phyloP scores from a whole-genome alignment of 176 grass and related monocot species.

The Aegilops longissima region DNA sequence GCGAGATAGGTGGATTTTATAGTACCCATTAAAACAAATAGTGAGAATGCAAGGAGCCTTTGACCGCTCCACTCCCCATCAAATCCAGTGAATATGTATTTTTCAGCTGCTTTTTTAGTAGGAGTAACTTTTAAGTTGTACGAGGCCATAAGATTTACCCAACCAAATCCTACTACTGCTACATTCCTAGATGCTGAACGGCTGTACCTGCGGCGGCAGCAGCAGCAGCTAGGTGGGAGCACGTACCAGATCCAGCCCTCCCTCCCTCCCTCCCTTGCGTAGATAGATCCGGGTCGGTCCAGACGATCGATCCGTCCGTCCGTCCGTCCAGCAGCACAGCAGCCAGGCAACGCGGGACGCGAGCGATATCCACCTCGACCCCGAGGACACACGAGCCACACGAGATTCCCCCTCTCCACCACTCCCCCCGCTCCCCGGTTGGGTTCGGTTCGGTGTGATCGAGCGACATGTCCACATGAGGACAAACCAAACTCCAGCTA shows the following conservation, averaged over 20 bases:
- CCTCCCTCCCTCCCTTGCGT: neutral
- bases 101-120: no score
- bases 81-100: neutral
- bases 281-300: slow-evolving; percentile 24
- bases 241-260: slow-evolving; percentile 6
- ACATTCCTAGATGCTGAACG: slow-evolving; percentile 4
- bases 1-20: neutral
- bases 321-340: no score
- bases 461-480: slow-evolving; percentile 41
- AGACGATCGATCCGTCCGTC: neutral
- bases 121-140: no score
- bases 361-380: slow-evolving; percentile 11
- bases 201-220: neutral
- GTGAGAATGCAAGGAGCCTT: neutral
- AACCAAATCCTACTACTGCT: neutral
- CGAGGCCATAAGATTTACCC: neutral
- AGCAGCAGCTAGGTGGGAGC: neutral
- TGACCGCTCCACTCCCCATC: neutral
- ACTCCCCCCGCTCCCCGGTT: neutral
- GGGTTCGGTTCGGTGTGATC: no score
- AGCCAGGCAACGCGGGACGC: neutral
- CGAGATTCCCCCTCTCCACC: neutral
- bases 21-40: neutral
- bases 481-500: slow-evolving; percentile 70
- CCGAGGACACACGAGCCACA: neutral